Base-by-base conservation (phyloP, 495 filamentous ascomycete genomes). In the Annulohypoxylon stygium region DNA sequence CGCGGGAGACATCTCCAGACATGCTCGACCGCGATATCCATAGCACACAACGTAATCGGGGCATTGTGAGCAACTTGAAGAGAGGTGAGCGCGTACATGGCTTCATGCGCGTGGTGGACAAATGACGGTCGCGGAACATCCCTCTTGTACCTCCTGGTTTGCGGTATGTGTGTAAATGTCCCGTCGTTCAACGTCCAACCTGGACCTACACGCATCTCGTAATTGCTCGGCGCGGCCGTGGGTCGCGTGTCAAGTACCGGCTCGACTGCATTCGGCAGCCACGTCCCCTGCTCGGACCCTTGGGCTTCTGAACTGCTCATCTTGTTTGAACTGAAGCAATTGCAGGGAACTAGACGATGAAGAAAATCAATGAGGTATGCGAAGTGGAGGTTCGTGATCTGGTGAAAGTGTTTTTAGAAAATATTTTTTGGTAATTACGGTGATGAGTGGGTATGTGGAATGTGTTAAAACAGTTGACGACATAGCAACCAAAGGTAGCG, bases 151-250 rank as follows among this genome's bases (percentile, higher is more conserved):
- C 68, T 77, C 43, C 60, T 70, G 8, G 50, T 39, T n/a, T 59
- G 47, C n/a, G 72, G 68, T 20, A 75, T 41, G 12, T 66, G 67
- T 1, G 47, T 26, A n/a, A 9, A 77, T 2, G 76, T 78, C 4
- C 75, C 71, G 48, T 78, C 76, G 37, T 63, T 66, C 10, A 78
- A 6, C 4, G 71, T 77, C 76, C 76, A 78, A 1, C 69, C 66
- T 11, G 61, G 30, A 2, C 51, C 57, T 55, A 77, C 60, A 12
- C 69, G 75, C 9, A 78, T 2, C 6, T 30, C 2, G 23, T 74
- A 77, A 1, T 67, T 57, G 0, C 20, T 41, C 8, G 18, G 0
- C 3, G 37, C 16, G 3, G 54, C 55, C 5, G 59, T 0, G 34
- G 53, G 41, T 14, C 39, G 60, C 39, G 60, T 30, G 30, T 60